Evolutionary conservation across 768 basidiomycete genomes (phyloP).

Genomic region (Cubamyces sp.): DNA sequence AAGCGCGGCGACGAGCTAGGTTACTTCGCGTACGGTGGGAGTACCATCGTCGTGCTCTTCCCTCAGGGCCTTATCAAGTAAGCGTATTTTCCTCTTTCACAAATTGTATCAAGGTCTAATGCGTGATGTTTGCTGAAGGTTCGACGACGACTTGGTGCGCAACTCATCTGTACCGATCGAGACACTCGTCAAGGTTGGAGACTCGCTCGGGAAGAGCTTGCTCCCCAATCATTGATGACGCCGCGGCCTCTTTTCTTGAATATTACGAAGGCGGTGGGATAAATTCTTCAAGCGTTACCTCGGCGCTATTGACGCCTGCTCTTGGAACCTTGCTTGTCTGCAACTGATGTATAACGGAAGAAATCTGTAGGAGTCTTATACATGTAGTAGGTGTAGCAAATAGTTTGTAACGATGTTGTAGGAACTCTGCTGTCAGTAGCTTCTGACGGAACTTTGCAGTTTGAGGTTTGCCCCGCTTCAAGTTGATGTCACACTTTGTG

Average conservation of each 20-base stretch:
- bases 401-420: too few species aligned
- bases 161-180: conserved; percentile 62
- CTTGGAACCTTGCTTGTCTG: too few species aligned
- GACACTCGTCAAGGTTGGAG: conserved; percentile 62
- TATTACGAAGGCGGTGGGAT: too few species aligned
- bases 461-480: too few species aligned
- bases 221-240: background rate
- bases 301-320: too few species aligned
- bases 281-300: too few species aligned
- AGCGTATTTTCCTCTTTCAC: conserved; percentile 26
- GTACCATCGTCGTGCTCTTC: conserved; percentile 66
- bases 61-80: conserved; percentile 53
- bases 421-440: too few species aligned
- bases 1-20: conserved; percentile 71
- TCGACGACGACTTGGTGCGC: conserved; percentile 62
- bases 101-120: background rate
- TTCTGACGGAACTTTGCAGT: too few species aligned
- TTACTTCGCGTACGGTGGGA: conserved; percentile 78
- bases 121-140: conserved; percentile 35
- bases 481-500: too few species aligned
- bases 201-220: conserved; percentile 14
- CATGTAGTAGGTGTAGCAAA: too few species aligned
- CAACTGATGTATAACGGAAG: too few species aligned
- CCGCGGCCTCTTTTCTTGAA: background rate
- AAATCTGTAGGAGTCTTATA: too few species aligned